A percentile compares a stretch with the other conserved stretches of the same genome.
Conservation (phyloP, 2,329 filamentous ascomycete species). For the Fusarium chaquense region DNA sequence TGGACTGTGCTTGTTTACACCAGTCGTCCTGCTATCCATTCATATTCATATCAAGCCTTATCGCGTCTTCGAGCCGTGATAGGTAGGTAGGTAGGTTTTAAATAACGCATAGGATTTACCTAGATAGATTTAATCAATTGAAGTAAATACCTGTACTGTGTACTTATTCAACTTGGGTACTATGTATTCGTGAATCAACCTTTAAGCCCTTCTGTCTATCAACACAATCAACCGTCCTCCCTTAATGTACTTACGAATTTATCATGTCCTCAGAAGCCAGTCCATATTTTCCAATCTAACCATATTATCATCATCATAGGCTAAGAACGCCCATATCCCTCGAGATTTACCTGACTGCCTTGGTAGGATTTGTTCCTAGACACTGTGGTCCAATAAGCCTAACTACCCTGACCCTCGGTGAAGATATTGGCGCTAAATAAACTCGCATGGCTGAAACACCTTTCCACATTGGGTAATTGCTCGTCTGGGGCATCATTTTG, state of each 20-base stretch:
- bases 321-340: not conserved
- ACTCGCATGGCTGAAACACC: slow-evolving; percentile 21
- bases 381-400: slow-evolving; percentile 6
- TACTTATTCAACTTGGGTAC: not conserved
- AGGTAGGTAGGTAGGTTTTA: not conserved
- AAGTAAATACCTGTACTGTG: not conserved
- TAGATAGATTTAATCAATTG: not conserved
- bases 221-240: not conserved
- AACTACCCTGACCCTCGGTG: slow-evolving; percentile 10
- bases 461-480: slow-evolving; percentile 39
- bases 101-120: not conserved
- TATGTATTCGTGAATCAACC: not conserved
- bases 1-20: not conserved
- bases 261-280: not conserved
- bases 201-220: not conserved
- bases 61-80: not conserved
- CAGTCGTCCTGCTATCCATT: not conserved
- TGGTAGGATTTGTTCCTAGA: slow-evolving; percentile 4
- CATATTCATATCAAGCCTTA: not conserved
- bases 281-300: not conserved
- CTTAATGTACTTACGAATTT: not conserved
- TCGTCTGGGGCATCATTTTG: slow-evolving; percentile 32
- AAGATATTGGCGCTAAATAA: slow-evolving; percentile 25
- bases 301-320: not conserved
- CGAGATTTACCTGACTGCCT: not conserved